Evolutionary conservation across 768 basidiomycete species (phyloP).

Genomic region (Kwoniella sp.): DNA sequence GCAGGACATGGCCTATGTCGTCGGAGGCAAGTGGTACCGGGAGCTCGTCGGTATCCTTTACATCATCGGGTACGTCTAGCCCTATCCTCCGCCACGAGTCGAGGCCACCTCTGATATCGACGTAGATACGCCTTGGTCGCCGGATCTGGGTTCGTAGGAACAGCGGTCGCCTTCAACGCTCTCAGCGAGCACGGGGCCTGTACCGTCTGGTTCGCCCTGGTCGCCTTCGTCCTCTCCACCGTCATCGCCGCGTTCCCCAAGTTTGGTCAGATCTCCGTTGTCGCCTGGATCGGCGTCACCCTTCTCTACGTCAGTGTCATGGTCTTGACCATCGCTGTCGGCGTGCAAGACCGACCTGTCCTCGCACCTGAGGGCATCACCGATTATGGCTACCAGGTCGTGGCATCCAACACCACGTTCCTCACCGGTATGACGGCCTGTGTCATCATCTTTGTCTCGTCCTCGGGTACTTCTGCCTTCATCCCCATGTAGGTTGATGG

Average conservation of each 20-base stretch:
- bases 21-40: conserved; percentile 9
- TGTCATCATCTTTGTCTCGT: conserved; percentile 29
- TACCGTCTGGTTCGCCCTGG: conserved; percentile 17
- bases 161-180: conserved; percentile 10
- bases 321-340: conserved; percentile 17
- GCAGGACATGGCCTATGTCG: conserved; percentile 14
- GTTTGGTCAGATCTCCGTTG: conserved; percentile 10
- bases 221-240: conserved; percentile 21
- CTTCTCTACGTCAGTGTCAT: conserved; percentile 7
- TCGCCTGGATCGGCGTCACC: conserved; percentile 11
- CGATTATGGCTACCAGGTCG: conserved; percentile 17
- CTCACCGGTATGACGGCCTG: conserved; percentile 28
- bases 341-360: conserved; percentile 20
- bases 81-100: neutral
- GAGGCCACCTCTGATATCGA: neutral
- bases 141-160: conserved; percentile 9
- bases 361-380: conserved; percentile 13
- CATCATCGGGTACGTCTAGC: conserved; percentile 1
- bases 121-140: conserved; percentile 9
- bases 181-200: conserved; percentile 11
- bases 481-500: conserved; percentile 13
- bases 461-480: conserved; percentile 21
- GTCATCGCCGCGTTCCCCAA: conserved; percentile 10
- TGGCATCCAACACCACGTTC: conserved; percentile 26
- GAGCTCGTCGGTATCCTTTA: conserved; percentile 12